Base-by-base conservation (phyloP, 257 asterid genomes). In the Oldenlandia corymbosa region DNA sequence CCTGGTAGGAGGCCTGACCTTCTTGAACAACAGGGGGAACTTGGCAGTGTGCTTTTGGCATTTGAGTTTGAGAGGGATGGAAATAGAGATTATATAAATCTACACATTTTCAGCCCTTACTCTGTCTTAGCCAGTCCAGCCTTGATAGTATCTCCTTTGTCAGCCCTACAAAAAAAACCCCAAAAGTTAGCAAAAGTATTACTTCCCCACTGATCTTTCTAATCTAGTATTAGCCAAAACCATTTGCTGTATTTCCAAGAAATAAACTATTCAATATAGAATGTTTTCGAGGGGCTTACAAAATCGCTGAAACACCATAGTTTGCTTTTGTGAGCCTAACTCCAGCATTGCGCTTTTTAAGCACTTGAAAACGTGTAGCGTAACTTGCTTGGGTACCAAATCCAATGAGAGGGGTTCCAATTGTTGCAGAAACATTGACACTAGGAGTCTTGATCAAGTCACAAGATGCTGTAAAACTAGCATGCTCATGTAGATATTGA, bases 371-470 rank as follows among this genome's bases (percentile, higher is more conserved):
- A 39, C 62, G 23, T 3, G 64, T 72, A 69, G 58, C 74, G 65
- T 24, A 80, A 75, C 23, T 79, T 78, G n/a, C n/a, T n/a, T n/a
- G n/a, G 12, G 84, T 75, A 28, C 84, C 84, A 69, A 79, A 72
- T 27, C 80, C 84, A 53, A 79, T 72, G 62, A 34, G 36, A 28
- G 76, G 78, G 59, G 80, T 78, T 41, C 83, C 83, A 45, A 78
- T 57, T 58, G 80, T 71, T 50, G 83, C 80, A 49, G 83, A 78
- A 58, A 71, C 62, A 66, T 75, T 73, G 67, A 78, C 41, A 50
- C 49, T 66, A 21, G 74, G 83, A 65, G 78, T 61, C 59, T 53
- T 78, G 64, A 46, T 75, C 71, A 75, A 42, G 41, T 62, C 76
- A 53, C 71, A 54, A 56, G 80, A 75, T 30, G 80, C 42, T 6